Percentiles rank a stretch among this genome's conserved stretches.
These are phyloP conservation scores for Penicillium sp. DNA, from an alignment of 2,329 filamentous ascomycete genomes.

Conservation along the genomic window DNA sequence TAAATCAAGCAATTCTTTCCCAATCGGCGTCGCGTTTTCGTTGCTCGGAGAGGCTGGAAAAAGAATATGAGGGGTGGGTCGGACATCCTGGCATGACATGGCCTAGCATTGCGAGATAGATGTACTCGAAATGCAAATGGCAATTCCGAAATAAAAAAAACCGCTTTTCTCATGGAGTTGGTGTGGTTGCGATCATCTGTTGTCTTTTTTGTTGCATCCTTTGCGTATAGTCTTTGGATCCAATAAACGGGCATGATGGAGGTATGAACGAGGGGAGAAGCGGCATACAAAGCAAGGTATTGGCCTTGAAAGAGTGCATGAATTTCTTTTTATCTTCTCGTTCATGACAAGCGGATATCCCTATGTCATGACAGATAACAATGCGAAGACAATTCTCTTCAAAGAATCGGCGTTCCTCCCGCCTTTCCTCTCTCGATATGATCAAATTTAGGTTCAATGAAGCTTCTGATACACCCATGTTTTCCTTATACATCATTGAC, in stretches of 20 bases:
- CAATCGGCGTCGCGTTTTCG: conserved; percentile 34
- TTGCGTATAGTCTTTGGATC: conserved; percentile 3
- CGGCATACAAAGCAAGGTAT: conserved; percentile 26
- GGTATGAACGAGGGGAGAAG: conserved; percentile 14
- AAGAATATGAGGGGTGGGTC: conserved; percentile 20
- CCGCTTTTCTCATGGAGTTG: conserved; percentile 33
- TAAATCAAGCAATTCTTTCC: conserved; percentile 31
- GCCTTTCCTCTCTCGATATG: background rate
- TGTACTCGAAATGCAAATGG: conserved; percentile 31
- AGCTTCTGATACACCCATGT: background rate
- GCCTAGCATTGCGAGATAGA: conserved; percentile 32
- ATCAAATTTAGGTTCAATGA: background rate
- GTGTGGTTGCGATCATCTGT: conserved; percentile 28
- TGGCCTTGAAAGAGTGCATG: conserved; percentile 27
- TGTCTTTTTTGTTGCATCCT: conserved; percentile 27
- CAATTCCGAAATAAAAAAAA: conserved; percentile 23
- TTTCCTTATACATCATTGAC: background rate
- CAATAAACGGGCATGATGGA: conserved; percentile 11
- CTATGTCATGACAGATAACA: conserved; percentile 32
- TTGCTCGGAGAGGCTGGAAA: conserved; percentile 33
- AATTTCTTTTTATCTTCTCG: conserved; percentile 34
- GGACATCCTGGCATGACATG: conserved; percentile 33
- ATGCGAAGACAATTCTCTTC: conserved; percentile 34
- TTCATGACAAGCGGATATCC: conserved; percentile 36
- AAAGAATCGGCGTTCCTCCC: conserved; percentile 4